Percentiles rank a stretch among this genome's conserved stretches.
These are phyloP conservation scores for Trebouxia sp. DNA, from an alignment of 139 green algal genomes.

Conservation along the genomic window DNA sequence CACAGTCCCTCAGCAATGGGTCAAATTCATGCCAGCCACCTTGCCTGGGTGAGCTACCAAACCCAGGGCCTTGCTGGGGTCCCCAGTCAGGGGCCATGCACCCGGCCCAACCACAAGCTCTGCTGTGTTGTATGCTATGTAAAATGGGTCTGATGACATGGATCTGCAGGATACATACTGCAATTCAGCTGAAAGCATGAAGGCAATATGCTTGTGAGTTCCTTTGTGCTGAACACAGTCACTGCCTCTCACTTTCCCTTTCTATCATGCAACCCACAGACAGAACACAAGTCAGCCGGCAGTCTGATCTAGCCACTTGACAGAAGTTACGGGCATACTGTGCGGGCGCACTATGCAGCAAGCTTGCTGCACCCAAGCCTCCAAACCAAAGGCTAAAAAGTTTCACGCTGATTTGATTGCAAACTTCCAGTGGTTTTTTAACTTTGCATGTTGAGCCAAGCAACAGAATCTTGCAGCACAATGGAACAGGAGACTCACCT, in stretches of 20 bases:
- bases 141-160: constrained; percentile 33
- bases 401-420: no score
- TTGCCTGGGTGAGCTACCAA: constrained; percentile 76
- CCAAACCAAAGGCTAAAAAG: no score
- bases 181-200: not conserved
- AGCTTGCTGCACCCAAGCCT: no score
- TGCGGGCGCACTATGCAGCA: no score
- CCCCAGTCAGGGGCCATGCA: constrained; percentile 64
- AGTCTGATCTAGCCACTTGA: no score
- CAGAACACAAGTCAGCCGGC: no score
- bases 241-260: no score
- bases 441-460: not conserved
- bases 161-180: constrained; percentile 30
- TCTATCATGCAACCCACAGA: no score
- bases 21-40: constrained; percentile 48
- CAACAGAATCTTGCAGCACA: not conserved
- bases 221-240: no score
- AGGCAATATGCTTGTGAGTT: not conserved
- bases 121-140: constrained; percentile 61
- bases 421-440: no score
- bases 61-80: constrained; percentile 61
- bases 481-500: constrained; percentile 25
- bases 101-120: constrained; percentile 68
- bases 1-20: not conserved
- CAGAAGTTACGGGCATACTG: no score